Evolutionary conservation across 2,329 filamentous ascomycete genomes (phyloP).

Genomic region (Fusarium liriodendri): DNA sequence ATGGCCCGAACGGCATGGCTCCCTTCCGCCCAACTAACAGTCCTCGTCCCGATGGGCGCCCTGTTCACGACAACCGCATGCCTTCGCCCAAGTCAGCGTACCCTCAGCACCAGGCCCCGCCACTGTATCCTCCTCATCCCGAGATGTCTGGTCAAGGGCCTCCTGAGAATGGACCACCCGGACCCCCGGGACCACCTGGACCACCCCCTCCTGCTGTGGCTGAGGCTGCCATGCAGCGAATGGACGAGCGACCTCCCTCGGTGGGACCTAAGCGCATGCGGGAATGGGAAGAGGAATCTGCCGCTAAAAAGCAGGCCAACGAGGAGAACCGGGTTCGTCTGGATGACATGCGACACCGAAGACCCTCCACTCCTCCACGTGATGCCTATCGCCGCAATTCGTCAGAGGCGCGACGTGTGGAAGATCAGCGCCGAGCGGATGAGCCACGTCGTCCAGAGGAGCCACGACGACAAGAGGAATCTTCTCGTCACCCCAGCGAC

Average conservation of each 20-base stretch:
- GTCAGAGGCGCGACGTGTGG: conserved; percentile 74
- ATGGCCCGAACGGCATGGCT: conserved; percentile 66
- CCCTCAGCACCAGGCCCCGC: conserved; percentile 74
- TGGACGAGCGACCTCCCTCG: conserved; percentile 80
- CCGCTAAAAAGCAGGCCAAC: conserved; percentile 85
- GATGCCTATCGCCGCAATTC: conserved; percentile 82
- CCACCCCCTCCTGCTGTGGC: conserved; percentile 65
- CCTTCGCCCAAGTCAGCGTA: conserved; percentile 93
- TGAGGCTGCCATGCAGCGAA: conserved; percentile 72
- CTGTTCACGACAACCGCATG: conserved; percentile 84
- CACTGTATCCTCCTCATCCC: conserved; percentile 76
- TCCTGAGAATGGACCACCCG: conserved; percentile 63
- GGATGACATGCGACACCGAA: conserved; percentile 84
- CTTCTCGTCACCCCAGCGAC: conserved; percentile 79
- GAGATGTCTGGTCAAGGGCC: conserved; percentile 70
- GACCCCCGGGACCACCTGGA: conserved; percentile 56
- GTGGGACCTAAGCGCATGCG: conserved; percentile 85
- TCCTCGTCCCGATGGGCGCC: conserved; percentile 85
- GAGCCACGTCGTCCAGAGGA: conserved; percentile 72
- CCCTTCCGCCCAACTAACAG: conserved; percentile 79
- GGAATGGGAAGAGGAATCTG: conserved; percentile 90
- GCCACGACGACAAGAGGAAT: conserved; percentile 65
- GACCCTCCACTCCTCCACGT: conserved; percentile 78
- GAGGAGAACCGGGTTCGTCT: conserved; percentile 89
- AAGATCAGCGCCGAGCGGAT: conserved; percentile 72